Conservation (phyloP, 495 filamentous ascomycete species). For the Aspergillus egyptiacus region DNA sequence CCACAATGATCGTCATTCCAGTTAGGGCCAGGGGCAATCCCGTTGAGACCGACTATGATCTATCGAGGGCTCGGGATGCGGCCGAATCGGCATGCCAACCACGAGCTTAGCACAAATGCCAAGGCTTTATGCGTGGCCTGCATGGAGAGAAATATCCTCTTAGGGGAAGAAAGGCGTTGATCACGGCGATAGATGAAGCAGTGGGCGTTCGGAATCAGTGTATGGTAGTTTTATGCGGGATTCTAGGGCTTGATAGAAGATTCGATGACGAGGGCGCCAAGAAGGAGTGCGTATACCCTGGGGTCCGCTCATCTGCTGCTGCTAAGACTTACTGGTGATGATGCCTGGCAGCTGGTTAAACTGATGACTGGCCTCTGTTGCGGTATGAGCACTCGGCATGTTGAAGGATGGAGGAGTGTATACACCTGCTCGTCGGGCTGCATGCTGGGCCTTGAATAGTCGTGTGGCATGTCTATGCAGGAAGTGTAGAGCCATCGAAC, state of each 20-base stretch:
- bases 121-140: neutral
- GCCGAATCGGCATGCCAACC: neutral
- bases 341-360: too few relatives aligned
- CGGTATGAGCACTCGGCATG: too few relatives aligned
- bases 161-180: neutral
- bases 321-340: neutral
- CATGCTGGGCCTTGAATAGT: too few relatives aligned
- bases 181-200: neutral
- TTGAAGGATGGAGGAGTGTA: too few relatives aligned
- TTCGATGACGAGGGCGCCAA: too few relatives aligned
- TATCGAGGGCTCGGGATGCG: neutral
- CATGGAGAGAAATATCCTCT: neutral
- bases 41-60: neutral
- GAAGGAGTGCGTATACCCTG: too few relatives aligned
- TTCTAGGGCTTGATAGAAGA: too few relatives aligned
- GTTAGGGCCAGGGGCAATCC: neutral
- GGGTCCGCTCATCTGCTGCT: neutral
- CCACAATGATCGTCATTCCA: neutral
- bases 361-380: too few relatives aligned
- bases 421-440: too few relatives aligned
- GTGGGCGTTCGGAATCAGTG: neutral
- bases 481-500: too few relatives aligned
- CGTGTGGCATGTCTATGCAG: too few relatives aligned
- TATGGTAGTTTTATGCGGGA: neutral
- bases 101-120: neutral